These are phyloP conservation scores for Kwoniella dejecticola DNA, from an alignment of 768 basidiomycete species.

Conservation along the genomic window DNA sequence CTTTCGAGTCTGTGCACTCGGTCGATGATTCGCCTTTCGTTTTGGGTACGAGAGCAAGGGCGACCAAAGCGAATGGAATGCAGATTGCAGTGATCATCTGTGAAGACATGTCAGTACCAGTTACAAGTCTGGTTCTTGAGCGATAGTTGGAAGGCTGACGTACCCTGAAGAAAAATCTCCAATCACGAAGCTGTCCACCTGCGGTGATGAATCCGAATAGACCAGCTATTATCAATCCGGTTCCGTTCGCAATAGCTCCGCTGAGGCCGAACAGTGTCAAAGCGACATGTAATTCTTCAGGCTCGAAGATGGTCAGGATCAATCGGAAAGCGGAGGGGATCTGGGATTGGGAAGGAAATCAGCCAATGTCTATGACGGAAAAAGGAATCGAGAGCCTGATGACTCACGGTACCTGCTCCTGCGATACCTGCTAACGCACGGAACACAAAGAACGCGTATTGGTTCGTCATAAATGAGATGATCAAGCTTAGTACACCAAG, in stretches of 20 bases:
- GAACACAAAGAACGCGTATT: slow-evolving; percentile 37
- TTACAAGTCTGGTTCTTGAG: neutral
- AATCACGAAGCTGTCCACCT: slow-evolving; percentile 33
- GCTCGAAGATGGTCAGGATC: slow-evolving; percentile 42
- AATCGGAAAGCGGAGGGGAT: slow-evolving; percentile 43
- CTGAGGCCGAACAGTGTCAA: slow-evolving; percentile 31
- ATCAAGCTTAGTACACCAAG: slow-evolving; percentile 34
- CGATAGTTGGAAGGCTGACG: neutral
- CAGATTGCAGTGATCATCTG: slow-evolving; percentile 24
- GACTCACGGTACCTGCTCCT: slow-evolving; percentile 26
- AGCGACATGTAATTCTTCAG: slow-evolving; percentile 27
- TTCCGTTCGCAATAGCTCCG: slow-evolving; percentile 33
- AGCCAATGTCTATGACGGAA: too few species aligned
- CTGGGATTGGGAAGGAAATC: neutral
- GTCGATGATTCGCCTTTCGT: slow-evolving; percentile 15
- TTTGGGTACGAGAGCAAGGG: slow-evolving; percentile 25
- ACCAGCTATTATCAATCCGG: slow-evolving; percentile 37
- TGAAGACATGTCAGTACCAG: neutral
- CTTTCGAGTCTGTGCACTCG: slow-evolving; percentile 1
- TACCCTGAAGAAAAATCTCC: slow-evolving; percentile 49
- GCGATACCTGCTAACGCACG: slow-evolving; percentile 37
- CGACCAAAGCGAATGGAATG: slow-evolving; percentile 24
- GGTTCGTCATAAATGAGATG: slow-evolving; percentile 35
- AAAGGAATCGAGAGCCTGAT: too few species aligned
- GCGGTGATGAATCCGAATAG: slow-evolving; percentile 38